Percentiles rank a stretch among this genome's conserved stretches.
These are phyloP conservation scores for Dendryphion nanum DNA, from an alignment of 2,329 filamentous ascomycete genomes.

Conservation along the genomic window DNA sequence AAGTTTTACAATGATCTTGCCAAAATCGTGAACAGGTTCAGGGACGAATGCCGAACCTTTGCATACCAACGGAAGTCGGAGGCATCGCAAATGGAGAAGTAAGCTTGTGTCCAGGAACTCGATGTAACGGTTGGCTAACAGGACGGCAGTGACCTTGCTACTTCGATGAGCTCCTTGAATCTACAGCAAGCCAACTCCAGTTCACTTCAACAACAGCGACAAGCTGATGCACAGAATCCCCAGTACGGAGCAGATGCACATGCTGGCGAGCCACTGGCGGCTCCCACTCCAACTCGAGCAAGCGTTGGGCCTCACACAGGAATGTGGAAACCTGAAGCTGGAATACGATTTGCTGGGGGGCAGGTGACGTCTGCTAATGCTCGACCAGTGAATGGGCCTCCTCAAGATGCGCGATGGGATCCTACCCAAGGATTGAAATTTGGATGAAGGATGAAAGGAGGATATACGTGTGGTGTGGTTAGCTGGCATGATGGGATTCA, in stretches of 20 bases:
- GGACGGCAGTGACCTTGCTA: constrained; percentile 53
- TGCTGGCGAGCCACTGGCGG: constrained; percentile 57
- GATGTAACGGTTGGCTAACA: background rate
- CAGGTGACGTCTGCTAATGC: constrained; percentile 29
- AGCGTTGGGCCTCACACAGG: constrained; percentile 43
- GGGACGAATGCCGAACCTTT: constrained; percentile 77
- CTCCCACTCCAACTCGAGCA: constrained; percentile 41
- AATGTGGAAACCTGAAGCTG: constrained; percentile 79
- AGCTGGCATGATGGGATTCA: no score
- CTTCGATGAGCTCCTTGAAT: constrained; percentile 59
- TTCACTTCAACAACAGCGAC: constrained; percentile 45
- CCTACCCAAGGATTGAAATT: constrained; percentile 40
- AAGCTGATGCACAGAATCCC: constrained; percentile 56
- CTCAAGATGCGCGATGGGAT: constrained; percentile 41
- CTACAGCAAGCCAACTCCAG: constrained; percentile 45
- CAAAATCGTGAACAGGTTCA: constrained; percentile 80
- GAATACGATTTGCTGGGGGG: constrained; percentile 69
- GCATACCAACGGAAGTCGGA: constrained; percentile 78
- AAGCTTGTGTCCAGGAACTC: constrained; percentile 32
- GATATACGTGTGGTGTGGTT: no score
- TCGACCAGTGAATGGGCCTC: constrained; percentile 32
- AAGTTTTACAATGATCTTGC: constrained; percentile 98
- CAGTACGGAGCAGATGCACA: constrained; percentile 52
- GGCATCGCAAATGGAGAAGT: constrained; percentile 75
- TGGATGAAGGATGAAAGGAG: constrained; percentile 24